A percentile compares a stretch with the other conserved stretches of the same genome.
Evolutionary conservation across 345 rosid genomes (phyloP).

Genomic region (Iberis pinnata): DNA sequence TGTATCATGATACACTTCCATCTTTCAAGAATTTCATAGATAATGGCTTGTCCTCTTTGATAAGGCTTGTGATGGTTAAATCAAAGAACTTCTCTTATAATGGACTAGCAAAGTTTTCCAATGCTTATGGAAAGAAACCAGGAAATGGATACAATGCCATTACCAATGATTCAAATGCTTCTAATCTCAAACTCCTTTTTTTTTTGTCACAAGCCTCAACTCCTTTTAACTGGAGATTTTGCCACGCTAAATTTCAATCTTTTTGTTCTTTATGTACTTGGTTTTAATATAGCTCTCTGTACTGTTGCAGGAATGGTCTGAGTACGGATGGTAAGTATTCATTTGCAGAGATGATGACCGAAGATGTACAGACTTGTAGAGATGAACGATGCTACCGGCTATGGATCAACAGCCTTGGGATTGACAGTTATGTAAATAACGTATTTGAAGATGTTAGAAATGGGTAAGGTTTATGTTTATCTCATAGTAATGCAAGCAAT

Average conservation of each 20-base stretch:
- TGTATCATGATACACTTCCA: conserved; percentile 4
- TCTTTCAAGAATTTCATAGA: not conserved
- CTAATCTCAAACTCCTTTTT: too few relatives aligned
- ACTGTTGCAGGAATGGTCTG: conserved; percentile 72
- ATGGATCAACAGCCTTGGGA: conserved; percentile 92
- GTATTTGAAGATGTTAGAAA: conserved; percentile 86
- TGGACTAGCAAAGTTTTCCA: not conserved
- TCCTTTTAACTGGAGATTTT: not conserved
- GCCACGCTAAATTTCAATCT: not conserved
- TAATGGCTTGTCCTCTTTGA: not conserved
- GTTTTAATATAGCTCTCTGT: not conserved
- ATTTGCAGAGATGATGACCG: conserved; percentile 89
- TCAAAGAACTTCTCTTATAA: not conserved
- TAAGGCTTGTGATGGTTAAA: conserved; percentile 6
- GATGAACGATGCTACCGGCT: conserved; percentile 87
- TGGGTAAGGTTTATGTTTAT: conserved; percentile 42
- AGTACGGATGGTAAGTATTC: conserved; percentile 57
- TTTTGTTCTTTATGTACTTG: not conserved
- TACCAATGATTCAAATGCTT: too few relatives aligned
- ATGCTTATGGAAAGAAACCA: too few relatives aligned
- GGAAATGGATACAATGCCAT: too few relatives aligned
- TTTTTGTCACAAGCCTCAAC: not conserved
- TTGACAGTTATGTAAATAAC: conserved; percentile 63
- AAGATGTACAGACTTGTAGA: conserved; percentile 72
- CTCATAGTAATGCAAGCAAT: conserved; percentile 3